phyloP scores from a whole-genome alignment of 2,329 filamentous ascomycete genomes.

The Cladophialophora psammophila region DNA sequence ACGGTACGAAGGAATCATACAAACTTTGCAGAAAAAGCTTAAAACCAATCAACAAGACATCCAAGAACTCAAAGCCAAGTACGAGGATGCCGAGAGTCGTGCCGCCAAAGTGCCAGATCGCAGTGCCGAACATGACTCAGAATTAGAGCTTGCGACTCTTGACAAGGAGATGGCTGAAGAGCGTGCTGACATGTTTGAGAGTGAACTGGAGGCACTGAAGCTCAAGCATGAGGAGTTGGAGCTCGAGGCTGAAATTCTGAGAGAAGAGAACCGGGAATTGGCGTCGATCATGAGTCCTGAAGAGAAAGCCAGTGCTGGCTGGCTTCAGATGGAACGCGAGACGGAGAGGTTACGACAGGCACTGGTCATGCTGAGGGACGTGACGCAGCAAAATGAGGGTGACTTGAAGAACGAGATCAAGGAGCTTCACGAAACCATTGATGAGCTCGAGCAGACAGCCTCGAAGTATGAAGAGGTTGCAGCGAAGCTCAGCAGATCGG shows the following conservation, averaged over 20 bases:
- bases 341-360: slow-evolving; percentile 89
- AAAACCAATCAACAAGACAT: slow-evolving; percentile 85
- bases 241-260: slow-evolving; percentile 84
- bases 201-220: slow-evolving; percentile 79
- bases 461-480: slow-evolving; percentile 73
- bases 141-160: slow-evolving; percentile 83
- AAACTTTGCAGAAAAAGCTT: slow-evolving; percentile 88
- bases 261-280: slow-evolving; percentile 85
- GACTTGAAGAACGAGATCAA: slow-evolving; percentile 79
- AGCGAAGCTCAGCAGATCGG: slow-evolving; percentile 74
- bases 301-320: slow-evolving; percentile 84
- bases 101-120: slow-evolving; percentile 67
- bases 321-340: slow-evolving; percentile 88
- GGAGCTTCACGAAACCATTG: slow-evolving; percentile 74
- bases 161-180: slow-evolving; percentile 98
- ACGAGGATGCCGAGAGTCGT: slow-evolving; percentile 76
- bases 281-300: slow-evolving; percentile 85
- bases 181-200: slow-evolving; percentile 80
- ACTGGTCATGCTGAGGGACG: slow-evolving; percentile 80
- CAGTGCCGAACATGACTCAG: slow-evolving; percentile 83
- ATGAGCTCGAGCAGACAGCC: slow-evolving; percentile 71
- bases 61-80: slow-evolving; percentile 73
- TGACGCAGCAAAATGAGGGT: slow-evolving; percentile 83
- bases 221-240: slow-evolving; percentile 82
- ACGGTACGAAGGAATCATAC: slow-evolving; percentile 77